Conservation (phyloP, 306 rosid genomes). For the Cicer pinnatifidum region DNA sequence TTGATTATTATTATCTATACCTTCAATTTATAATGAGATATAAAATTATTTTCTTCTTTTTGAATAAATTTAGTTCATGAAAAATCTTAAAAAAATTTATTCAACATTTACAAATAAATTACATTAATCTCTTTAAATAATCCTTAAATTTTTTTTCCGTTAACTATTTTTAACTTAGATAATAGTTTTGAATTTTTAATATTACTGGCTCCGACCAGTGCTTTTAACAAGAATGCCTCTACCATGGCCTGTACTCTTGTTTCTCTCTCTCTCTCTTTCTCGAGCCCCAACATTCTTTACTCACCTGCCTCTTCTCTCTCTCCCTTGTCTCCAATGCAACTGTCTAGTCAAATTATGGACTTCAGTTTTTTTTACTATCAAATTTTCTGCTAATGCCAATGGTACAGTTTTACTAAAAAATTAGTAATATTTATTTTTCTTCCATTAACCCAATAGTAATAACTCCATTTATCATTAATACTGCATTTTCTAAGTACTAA, state of each 20-base stretch:
- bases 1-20: too few relatives aligned
- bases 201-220: constrained; percentile 8
- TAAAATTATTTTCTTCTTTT: too few relatives aligned
- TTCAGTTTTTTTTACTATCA: background rate
- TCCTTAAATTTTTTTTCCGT: too few relatives aligned
- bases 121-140: too few relatives aligned
- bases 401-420: constrained; percentile 22
- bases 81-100: too few relatives aligned
- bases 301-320: constrained; percentile 40
- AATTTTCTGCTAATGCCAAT: constrained; percentile 28
- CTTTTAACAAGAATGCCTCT: constrained; percentile 37
- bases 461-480: background rate
- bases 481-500: background rate
- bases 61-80: too few relatives aligned
- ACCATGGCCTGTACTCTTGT: constrained; percentile 41
- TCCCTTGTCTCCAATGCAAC: constrained; percentile 44
- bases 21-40: too few relatives aligned
- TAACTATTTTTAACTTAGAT: too few relatives aligned
- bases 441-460: constrained; percentile 23
- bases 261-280: constrained; percentile 63
- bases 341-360: constrained; percentile 21
- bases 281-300: constrained; percentile 90
- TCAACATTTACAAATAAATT: too few relatives aligned
- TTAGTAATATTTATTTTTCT: background rate
- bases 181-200: constrained; percentile 18